Conservation (phyloP, 768 basidiomycete species). For the Tubosaeta sp. region DNA sequence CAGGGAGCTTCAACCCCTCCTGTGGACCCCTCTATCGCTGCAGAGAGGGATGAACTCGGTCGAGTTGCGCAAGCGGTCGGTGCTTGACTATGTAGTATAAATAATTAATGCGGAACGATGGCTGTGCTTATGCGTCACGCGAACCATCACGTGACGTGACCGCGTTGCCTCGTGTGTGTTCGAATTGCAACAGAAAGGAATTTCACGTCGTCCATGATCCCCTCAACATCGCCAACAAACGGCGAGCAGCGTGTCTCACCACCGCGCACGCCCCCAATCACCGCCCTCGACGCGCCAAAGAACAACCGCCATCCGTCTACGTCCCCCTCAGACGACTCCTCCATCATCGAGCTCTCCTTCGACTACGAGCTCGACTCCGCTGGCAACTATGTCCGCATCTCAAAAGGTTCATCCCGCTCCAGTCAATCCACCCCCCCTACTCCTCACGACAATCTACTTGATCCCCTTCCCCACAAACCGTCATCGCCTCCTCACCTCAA, state of each 20-base stretch:
- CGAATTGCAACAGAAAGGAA: constrained; percentile 27
- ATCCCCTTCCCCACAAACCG: constrained; percentile 22
- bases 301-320: constrained; percentile 30
- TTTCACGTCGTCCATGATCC: constrained; percentile 26
- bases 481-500: constrained; percentile 26
- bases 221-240: constrained; percentile 25
- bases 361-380: constrained; percentile 43
- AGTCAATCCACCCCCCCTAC: constrained; percentile 39
- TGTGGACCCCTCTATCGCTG: constrained; percentile 5
- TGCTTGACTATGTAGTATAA: too few relatives aligned
- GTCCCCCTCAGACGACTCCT: constrained; percentile 43
- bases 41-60: constrained; percentile 17
- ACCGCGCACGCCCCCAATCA: constrained; percentile 27
- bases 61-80: constrained; percentile 18
- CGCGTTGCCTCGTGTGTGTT: constrained; percentile 36
- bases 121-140: constrained; percentile 9
- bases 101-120: too few relatives aligned
- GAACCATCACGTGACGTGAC: constrained; percentile 34
- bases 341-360: constrained; percentile 45
- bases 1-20: neutral
- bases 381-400: constrained; percentile 43
- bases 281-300: constrained; percentile 30
- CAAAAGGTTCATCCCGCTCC: constrained; percentile 40
- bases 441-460: constrained; percentile 32
- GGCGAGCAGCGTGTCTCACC: constrained; percentile 31